Evolutionary conservation across 1,284 basidiomycete genomes (phyloP), one percentile per base, ranked within the genome.

Genomic region (Cryptococcus sp.): DNA sequence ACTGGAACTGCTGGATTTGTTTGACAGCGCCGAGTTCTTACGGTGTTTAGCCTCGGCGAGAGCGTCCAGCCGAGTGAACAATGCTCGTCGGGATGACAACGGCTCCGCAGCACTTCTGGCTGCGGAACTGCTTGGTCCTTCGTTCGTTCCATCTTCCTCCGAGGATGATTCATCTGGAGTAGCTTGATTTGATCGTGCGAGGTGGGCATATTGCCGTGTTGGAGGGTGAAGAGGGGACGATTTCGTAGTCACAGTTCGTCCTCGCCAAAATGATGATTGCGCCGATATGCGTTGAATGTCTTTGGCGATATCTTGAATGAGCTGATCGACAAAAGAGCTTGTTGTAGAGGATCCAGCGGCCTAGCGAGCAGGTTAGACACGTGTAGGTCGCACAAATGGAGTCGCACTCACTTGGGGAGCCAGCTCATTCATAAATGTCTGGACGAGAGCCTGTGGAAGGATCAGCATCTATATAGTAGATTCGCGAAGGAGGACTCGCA

Each of bases 191-290:
- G 31, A 35, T 2, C 7, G 31, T 10, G 31, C 7, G 7, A 35
- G 31, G 7, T 8, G 31, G 31, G 8, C 31, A 35, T 27, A 23
- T 17, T 44, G 31, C 15, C 31, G 20, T 0, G 38, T 39, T 0
- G 56, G 57, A 1, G 63, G 63, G 10, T 58, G 52, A 11, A 73
- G 62, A 16, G 68, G 70, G 3, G 71, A 70, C 8, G 67, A 67
- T 2, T 53, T 42, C 5, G 56, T 54, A 8, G 66, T 62, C 10
- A 38, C 40, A 13, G 66, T 65, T 15, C 61, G 56, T 5, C 55
- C 51, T 25, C 66, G 62, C 55, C 77, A 70, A 50, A 77, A 72
- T 7, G 73, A n/a, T 53, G 69, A 54, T 62, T 75, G 70, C 42
- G 42, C 22, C n/a, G 42, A 45, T 20, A 70, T 66, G 16, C 71